Conservation (phyloP, 257 asterid species). For the Striga asiatica region DNA sequence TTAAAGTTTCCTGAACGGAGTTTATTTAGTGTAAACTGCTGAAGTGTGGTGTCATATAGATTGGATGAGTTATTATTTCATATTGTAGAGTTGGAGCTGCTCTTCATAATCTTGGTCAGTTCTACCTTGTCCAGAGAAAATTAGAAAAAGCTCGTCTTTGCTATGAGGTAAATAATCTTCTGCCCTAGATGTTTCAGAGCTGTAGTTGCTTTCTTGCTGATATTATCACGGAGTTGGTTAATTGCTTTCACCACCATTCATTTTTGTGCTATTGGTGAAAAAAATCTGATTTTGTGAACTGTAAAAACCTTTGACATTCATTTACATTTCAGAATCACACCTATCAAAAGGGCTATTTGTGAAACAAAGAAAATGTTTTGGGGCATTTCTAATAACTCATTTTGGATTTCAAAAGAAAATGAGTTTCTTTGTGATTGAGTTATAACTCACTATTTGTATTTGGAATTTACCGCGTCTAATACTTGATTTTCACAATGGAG, state of each 20-base stretch:
- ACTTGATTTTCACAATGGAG: neutral
- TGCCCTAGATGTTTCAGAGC: constrained; percentile 4
- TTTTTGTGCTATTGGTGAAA: neutral
- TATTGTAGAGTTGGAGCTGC: constrained; percentile 88
- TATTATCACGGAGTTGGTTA: neutral
- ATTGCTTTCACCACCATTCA: neutral
- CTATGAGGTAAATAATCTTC: constrained; percentile 57
- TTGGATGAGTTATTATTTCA: no score
- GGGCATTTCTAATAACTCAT: neutral
- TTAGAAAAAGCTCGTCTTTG: constrained; percentile 61
- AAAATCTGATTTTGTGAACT: neutral
- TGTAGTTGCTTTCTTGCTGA: constrained; percentile 8
- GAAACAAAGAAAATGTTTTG: neutral
- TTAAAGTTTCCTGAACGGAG: no score
- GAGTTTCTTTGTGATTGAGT: neutral
- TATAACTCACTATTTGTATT: neutral
- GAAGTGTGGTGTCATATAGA: no score
- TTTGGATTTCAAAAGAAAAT: neutral
- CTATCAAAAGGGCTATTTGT: neutral
- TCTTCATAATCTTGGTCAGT: constrained; percentile 87
- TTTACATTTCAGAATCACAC: neutral
- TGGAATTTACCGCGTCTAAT: neutral
- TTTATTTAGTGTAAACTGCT: no score
- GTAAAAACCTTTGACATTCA: neutral
- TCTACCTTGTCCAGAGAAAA: constrained; percentile 52